Evolutionary conservation across 805 yeast species (phyloP).

Genomic region (Debaryomyces castellii): DNA sequence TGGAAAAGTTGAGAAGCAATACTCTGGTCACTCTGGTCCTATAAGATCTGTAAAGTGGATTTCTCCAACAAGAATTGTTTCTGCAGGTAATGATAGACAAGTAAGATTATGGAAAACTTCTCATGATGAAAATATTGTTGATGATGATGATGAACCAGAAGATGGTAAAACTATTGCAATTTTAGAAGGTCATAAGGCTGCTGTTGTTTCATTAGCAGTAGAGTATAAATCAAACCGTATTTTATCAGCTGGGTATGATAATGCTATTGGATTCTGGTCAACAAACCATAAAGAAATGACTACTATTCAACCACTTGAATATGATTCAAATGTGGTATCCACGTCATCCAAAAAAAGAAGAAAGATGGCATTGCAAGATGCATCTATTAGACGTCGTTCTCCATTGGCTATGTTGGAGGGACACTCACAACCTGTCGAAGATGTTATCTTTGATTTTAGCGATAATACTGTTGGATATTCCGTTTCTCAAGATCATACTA

Average conservation of each 20-base stretch:
- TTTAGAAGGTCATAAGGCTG: constrained; percentile 85
- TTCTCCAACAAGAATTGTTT: constrained; percentile 69
- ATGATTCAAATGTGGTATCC: constrained; percentile 51
- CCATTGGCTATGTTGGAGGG: constrained; percentile 79
- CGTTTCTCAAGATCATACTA: constrained; percentile 92
- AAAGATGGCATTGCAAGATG: constrained; percentile 73
- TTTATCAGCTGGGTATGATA: constrained; percentile 82
- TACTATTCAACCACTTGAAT: constrained; percentile 49
- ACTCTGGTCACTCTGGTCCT: constrained; percentile 86
- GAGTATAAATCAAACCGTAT: constrained; percentile 55
- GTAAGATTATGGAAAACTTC: constrained; percentile 82
- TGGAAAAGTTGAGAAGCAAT: constrained; percentile 77
- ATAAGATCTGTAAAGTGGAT: constrained; percentile 82
- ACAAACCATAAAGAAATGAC: constrained; percentile 80
- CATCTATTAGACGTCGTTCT: constrained; percentile 74
- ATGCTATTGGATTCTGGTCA: constrained; percentile 84
- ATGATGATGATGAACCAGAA: constrained; percentile 43
- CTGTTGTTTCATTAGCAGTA: constrained; percentile 78
- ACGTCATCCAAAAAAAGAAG: constrained; percentile 88
- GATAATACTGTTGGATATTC: constrained; percentile 88
- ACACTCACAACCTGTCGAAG: constrained; percentile 87
- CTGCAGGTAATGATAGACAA: constrained; percentile 88
- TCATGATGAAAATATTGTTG: constrained; percentile 42
- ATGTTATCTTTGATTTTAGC: constrained; percentile 65
- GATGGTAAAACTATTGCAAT: constrained; percentile 80